These are phyloP conservation scores for Rhizophagus sp. DNA, from an alignment of 192 early-diverging fungal genomes.

Conservation along the genomic window DNA sequence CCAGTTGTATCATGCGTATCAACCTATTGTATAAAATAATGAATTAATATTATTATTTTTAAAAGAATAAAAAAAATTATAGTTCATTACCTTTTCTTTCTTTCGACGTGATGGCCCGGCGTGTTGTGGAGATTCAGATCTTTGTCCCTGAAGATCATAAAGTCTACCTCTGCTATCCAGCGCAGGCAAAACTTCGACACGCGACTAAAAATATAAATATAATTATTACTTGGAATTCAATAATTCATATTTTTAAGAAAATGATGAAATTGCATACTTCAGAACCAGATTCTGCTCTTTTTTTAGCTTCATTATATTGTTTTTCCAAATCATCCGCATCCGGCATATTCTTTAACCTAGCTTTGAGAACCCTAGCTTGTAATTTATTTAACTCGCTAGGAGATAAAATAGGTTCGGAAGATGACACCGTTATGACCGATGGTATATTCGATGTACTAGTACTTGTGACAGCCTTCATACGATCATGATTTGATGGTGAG, in stretches of 20 bases:
- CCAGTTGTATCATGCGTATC: conserved; percentile 63
- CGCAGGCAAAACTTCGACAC: conserved; percentile 47
- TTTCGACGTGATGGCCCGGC: conserved; percentile 34
- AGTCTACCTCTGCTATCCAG: conserved; percentile 58
- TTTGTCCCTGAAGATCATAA: conserved; percentile 50
- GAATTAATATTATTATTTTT: neutral
- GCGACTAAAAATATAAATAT: neutral
- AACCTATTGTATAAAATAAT: conserved; percentile 36
- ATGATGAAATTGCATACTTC: neutral
- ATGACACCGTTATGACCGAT: neutral
- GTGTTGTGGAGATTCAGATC: conserved; percentile 25
- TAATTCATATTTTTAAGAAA: neutral
- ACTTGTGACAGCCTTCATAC: neutral
- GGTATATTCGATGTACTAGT: neutral
- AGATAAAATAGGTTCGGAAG: conserved; percentile 40
- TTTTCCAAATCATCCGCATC: conserved; percentile 66
- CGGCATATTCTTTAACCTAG: conserved; percentile 66
- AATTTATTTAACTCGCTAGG: conserved; percentile 84
- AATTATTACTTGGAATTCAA: neutral
- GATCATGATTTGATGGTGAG: neutral
- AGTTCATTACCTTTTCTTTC: conserved; percentile 42
- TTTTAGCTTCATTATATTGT: conserved; percentile 67
- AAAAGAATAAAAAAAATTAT: conserved; percentile 24
- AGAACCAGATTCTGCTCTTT: conserved; percentile 37
- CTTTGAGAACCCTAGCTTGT: conserved; percentile 78